phyloP scores from a whole-genome alignment of 176 grass and related monocot genomes.

The Carex cristatella region DNA sequence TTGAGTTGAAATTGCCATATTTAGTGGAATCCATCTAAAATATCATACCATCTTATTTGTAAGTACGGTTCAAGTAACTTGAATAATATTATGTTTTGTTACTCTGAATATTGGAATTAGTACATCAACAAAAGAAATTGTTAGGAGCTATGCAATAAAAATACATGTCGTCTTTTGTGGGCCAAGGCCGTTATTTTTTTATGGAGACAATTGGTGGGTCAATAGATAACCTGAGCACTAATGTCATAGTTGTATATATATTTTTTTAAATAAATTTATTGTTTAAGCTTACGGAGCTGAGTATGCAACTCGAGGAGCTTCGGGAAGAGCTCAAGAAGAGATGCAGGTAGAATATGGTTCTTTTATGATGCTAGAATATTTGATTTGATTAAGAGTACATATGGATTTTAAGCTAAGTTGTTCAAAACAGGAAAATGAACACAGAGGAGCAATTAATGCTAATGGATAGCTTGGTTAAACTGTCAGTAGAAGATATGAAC shows the following conservation, averaged over 20 bases:
- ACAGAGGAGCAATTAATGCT: constrained; percentile 84
- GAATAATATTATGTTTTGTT: not conserved
- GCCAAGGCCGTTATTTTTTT: not conserved
- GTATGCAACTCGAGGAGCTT: constrained; percentile 58
- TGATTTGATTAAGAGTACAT: constrained; percentile 1
- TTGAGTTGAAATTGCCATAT: not conserved
- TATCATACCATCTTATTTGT: not conserved
- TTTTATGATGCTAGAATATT: constrained; percentile 3
- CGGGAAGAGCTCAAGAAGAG: constrained; percentile 44
- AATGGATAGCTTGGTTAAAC: constrained; percentile 42
- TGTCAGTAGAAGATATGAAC: constrained; percentile 64
- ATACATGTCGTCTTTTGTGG: not conserved
- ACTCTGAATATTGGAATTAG: not conserved
- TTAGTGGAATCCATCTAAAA: not conserved
- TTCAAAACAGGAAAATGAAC: constrained; percentile 69
- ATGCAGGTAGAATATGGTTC: constrained; percentile 55
- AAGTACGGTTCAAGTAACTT: not conserved
- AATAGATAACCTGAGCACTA: not conserved
- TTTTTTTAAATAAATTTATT: constrained; percentile 26
- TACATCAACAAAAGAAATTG: not conserved
- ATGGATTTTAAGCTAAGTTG: constrained; percentile 1
- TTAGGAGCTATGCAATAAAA: not conserved
- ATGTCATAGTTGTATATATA: constrained; percentile 17
- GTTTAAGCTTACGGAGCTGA: constrained; percentile 64
- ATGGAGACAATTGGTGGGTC: too few relatives aligned